These are phyloP conservation scores for Rubia tinctorum DNA, from an alignment of 305 asterid genomes.

Conservation along the genomic window DNA sequence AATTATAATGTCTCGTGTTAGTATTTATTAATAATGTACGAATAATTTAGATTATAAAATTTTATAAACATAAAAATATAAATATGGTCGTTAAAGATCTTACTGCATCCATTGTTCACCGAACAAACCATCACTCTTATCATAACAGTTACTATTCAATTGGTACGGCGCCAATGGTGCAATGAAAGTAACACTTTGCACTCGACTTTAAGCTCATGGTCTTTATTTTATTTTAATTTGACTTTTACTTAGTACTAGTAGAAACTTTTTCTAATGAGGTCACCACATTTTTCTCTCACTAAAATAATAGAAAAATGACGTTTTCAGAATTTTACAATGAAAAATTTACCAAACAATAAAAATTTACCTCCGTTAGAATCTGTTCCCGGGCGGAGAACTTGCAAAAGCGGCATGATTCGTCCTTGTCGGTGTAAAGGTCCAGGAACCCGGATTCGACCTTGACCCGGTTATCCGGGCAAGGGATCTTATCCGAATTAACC, in stretches of 20 bases:
- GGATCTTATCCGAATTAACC: slow-evolving; percentile 29
- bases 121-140: too few relatives aligned
- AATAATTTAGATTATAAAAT: too few relatives aligned
- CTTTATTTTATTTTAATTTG: neutral
- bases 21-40: too few relatives aligned
- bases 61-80: too few relatives aligned
- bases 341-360: too few relatives aligned
- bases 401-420: slow-evolving; percentile 31
- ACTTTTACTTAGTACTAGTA: neutral
- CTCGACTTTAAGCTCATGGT: neutral
- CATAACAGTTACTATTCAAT: neutral
- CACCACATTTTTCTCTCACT: neutral
- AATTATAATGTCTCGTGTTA: too few relatives aligned
- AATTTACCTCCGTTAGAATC: slow-evolving; percentile 17
- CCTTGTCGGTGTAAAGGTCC: slow-evolving; percentile 34
- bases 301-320: too few relatives aligned
- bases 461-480: slow-evolving; percentile 33
- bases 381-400: slow-evolving; percentile 41
- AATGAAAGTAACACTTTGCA: neutral
- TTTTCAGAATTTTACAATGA: too few relatives aligned
- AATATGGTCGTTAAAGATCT: too few relatives aligned
- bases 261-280: neutral
- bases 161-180: neutral
- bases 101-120: too few relatives aligned
- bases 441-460: slow-evolving; percentile 41